Conservation (phyloP, 1,139 yeast species). For the Geotrichum restrictum region DNA sequence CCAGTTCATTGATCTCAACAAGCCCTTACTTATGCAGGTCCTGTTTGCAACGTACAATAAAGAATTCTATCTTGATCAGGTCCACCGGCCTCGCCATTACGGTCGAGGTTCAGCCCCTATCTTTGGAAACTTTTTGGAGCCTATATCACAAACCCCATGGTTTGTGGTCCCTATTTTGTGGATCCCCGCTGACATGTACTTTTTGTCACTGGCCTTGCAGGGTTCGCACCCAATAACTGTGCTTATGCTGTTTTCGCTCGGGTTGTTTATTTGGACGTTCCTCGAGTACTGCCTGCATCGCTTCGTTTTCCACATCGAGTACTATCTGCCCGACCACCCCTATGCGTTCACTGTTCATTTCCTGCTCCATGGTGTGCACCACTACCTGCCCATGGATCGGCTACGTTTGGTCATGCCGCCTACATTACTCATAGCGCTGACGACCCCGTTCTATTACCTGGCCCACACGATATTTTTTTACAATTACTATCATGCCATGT, state of each 20-base stretch:
- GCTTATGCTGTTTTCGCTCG: conserved; percentile 48
- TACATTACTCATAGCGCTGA: conserved; percentile 58
- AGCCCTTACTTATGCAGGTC: conserved; percentile 78
- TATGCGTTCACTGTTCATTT: conserved; percentile 77
- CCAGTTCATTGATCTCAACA: conserved; percentile 77
- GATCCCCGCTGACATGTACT: conserved; percentile 72
- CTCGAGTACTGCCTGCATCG: conserved; percentile 86
- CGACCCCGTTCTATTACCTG: conserved; percentile 57
- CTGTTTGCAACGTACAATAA: conserved; percentile 68
- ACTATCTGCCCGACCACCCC: conserved; percentile 75
- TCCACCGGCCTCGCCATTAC: conserved; percentile 93
- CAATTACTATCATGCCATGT: conserved; percentile 52
- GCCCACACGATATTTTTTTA: conserved; percentile 59
- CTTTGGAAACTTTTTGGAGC: conserved; percentile 72
- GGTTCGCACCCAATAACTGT: conserved; percentile 29
- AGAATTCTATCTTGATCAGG: conserved; percentile 90
- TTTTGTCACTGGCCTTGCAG: conserved; percentile 40
- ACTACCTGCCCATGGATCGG: conserved; percentile 94
- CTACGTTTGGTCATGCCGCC: conserved; percentile 96
- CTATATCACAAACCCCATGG: conserved; percentile 68
- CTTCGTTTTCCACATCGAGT: conserved; percentile 87
- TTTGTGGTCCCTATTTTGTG: conserved; percentile 81
- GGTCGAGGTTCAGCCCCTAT: conserved; percentile 88
- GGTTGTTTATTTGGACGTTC: conserved; percentile 86
- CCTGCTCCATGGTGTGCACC: conserved; percentile 92